Conservation (phyloP, 768 basidiomycete species). For the Leucosporidium scottii region DNA sequence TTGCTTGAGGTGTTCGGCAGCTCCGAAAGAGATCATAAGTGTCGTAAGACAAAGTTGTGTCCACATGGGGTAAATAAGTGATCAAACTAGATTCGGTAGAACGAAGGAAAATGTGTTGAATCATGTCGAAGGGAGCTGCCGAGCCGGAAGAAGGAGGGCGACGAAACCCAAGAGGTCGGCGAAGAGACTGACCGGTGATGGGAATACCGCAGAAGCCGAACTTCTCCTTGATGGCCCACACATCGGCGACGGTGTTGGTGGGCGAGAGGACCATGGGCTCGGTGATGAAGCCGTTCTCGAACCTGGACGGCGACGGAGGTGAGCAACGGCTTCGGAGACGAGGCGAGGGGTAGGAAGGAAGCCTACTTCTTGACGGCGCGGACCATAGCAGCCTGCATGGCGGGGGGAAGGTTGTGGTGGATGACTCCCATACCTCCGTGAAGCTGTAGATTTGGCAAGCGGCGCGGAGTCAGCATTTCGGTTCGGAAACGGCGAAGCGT, state of each 20-base stretch:
- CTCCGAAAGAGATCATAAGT: constrained; percentile 43
- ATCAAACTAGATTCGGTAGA: constrained; percentile 73
- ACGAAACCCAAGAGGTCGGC: constrained; percentile 2
- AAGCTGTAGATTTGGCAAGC: constrained; percentile 48
- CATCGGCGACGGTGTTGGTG: constrained; percentile 69
- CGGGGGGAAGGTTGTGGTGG: constrained; percentile 90
- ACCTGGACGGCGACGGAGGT: constrained; percentile 47
- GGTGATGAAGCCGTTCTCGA: constrained; percentile 97
- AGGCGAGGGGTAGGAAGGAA: neutral
- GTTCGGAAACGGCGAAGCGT: no score
- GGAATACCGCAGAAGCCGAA: constrained; percentile 96
- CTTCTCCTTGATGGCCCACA: constrained; percentile 81
- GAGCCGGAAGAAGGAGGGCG: neutral
- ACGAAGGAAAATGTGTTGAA: constrained; percentile 59
- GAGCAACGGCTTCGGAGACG: neutral
- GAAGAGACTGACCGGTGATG: constrained; percentile 73
- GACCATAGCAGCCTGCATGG: constrained; percentile 89
- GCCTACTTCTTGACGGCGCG: constrained; percentile 69
- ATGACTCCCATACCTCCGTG: constrained; percentile 96
- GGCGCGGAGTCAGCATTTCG: no score
- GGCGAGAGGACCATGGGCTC: constrained; percentile 87
- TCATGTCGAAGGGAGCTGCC: constrained; percentile 46
- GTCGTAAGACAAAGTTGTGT: constrained; percentile 47
- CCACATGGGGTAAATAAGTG: constrained; percentile 33
- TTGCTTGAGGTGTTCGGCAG: neutral